Evolutionary conservation across 1,284 basidiomycete genomes (phyloP).

Genomic region (Paramarasmius palmivorus): DNA sequence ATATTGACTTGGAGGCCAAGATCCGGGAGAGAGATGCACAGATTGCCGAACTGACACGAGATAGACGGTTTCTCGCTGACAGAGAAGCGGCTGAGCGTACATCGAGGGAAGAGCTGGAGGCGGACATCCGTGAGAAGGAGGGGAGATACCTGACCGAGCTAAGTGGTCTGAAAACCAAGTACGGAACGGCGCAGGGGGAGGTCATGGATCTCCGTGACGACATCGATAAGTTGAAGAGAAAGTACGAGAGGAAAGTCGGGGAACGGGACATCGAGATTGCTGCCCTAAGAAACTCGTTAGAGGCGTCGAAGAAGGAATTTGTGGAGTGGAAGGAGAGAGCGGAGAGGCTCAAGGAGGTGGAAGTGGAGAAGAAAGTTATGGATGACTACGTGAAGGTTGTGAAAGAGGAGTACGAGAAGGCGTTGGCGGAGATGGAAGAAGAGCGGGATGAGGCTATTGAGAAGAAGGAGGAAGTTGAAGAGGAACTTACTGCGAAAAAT

Average conservation of each 20-base stretch:
- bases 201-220: neutral
- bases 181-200: neutral
- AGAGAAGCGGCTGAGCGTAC: conserved; percentile 43
- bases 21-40: conserved; percentile 57
- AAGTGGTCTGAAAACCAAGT: neutral
- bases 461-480: neutral
- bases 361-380: no score
- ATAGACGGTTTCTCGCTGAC: conserved; percentile 61
- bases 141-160: conserved; percentile 37
- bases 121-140: conserved; percentile 43
- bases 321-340: neutral
- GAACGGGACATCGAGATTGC: neutral
- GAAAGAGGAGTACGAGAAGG: neutral
- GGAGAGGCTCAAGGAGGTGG: neutral
- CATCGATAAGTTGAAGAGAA: neutral
- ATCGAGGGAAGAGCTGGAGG: conserved; percentile 61
- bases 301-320: neutral
- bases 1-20: conserved; percentile 62
- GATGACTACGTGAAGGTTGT: neutral
- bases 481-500: neutral
- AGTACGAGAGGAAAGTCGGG: neutral
- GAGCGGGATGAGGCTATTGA: neutral
- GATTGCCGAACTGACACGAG: conserved; percentile 63
- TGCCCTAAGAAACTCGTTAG: neutral
- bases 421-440: conserved; percentile 2